Evolutionary conservation across 1,139 yeast species (phyloP), one percentile per base, ranked within the genome.

Genomic region (Petasospora rhodanensis): DNA sequence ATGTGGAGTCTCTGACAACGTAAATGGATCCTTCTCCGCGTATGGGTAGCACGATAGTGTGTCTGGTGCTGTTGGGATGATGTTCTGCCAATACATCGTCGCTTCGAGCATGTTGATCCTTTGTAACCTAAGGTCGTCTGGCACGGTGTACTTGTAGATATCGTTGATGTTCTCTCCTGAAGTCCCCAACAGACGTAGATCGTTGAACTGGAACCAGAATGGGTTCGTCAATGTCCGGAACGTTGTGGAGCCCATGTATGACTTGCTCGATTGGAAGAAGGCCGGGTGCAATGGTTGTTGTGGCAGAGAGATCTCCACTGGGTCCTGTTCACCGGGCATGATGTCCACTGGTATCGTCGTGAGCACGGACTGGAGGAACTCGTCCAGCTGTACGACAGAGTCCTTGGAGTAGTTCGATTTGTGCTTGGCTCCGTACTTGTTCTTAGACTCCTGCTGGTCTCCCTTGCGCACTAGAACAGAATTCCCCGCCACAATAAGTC

Each of bases 11-110:
- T 81, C 83, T 2, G 40, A 37, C 21, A 91, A 54, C 4, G 85
- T 70, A 56, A 91, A 87, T 2, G 97, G 97, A 56, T 93, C 98
- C 5, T 54, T 51, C 26, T 79, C 74, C n/a, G 73, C 70, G 51
- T 70, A 89, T 1, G 99, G 97, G 49, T 86, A 87, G 44, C 95
- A 80, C 64, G 84, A 83, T 27, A 91, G 62, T 0, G 99, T 93
- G 52, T 91, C 98, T 1, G 99, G 99, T 1, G 96, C 95, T 0
- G 97, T 87, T 2, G 98, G 98, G 0, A 86, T 80, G 23, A 85
- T 66, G 49, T 85, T 85, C 47, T 86, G 91, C 95, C 96, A 91
- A 34, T 66, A 62, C 24, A 93, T 56, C 2, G 84, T 80, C 7
- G 77, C 68, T 45, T 79, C 82, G 66, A 87, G 70, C 45, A 86